Base-by-base conservation (phyloP, 2,329 filamentous ascomycete species). In the Pseudocercospora musae region DNA sequence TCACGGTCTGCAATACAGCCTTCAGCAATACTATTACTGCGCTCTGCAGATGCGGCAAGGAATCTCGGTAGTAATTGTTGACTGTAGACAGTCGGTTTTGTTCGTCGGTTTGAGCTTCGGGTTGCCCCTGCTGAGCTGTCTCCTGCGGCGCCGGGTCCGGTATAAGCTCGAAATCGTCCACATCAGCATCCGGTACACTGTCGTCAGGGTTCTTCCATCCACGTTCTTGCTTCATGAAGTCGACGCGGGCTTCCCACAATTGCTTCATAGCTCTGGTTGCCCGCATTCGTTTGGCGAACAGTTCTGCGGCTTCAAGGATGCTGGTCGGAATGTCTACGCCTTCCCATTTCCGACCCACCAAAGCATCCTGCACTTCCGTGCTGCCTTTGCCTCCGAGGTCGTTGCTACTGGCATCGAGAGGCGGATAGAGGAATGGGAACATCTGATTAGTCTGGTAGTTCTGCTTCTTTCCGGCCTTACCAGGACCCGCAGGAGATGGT, bases 371-470 rank as follows among this genome's bases (percentile, higher is more conserved):
- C 49, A 93, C 78, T 46, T 90, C 90, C 5, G 92, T 90, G 20
- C 84, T 85, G 11, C 93, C 93, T 74, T 96, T 97, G 0, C 94
- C 94, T 56, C 95, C 94, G 40, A 94, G 88, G 69, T 89, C 90
- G 73, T 96, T 96, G 77, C 92, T 96, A 23, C 87, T 89, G 65
- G 88, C 89, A 76, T 97, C 94, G 18, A 97, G 80, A 1, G 95
- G 95, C 1, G 95, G 95, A 70, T 99, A 99, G 79, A 99, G 87
- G 73, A 99, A 98, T 0, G 95, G 95, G 68, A 99, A 98, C 73
- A 97, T 95, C 71, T 99, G 95, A 73, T 99, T 99, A 0, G 95
- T 99, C 76, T 99, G 95, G 72, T 99, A 99, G 70, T 98, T 99
- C 73, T 99, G 95, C 74, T 99, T 99, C 81, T 99, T 99, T 0